Conservation (phyloP, 1,139 yeast genomes). For the Petasospora fabianii region DNA sequence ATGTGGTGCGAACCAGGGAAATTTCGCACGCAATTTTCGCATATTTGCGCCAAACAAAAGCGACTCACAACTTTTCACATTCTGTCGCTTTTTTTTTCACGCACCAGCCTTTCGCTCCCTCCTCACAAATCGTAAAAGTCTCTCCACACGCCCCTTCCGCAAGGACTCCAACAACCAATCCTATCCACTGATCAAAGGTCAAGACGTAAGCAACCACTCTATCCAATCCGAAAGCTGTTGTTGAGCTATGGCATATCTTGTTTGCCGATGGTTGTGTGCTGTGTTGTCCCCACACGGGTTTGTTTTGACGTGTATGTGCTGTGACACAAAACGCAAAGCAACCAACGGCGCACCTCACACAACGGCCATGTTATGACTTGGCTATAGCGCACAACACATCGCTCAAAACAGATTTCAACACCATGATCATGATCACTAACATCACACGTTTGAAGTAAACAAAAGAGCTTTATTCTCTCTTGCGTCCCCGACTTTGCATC, state of each 20-base stretch:
- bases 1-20: constrained; percentile 5
- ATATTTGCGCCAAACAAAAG: constrained; percentile 8
- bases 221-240: no score
- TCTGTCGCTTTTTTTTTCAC: constrained; percentile 10
- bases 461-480: constrained; percentile 8
- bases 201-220: constrained; percentile 15
- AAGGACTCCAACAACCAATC: constrained; percentile 5
- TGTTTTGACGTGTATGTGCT: no score
- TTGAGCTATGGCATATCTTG: no score
- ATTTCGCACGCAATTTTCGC: constrained; percentile 15
- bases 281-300: no score
- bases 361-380: no score
- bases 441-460: constrained; percentile 5
- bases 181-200: constrained; percentile 14
- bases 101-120: constrained; percentile 3
- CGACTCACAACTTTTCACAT: constrained; percentile 11
- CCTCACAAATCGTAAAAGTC: constrained; percentile 1
- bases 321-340: no score
- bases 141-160: constrained; percentile 6
- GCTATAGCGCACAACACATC: neutral
- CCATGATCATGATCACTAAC: constrained; percentile 2
- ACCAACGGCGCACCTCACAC: no score
- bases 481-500: constrained; percentile 12
- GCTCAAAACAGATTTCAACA: neutral
- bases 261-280: no score